phyloP scores from a whole-genome alignment of 495 filamentous ascomycete genomes.

The Cudoniella acicularis region DNA sequence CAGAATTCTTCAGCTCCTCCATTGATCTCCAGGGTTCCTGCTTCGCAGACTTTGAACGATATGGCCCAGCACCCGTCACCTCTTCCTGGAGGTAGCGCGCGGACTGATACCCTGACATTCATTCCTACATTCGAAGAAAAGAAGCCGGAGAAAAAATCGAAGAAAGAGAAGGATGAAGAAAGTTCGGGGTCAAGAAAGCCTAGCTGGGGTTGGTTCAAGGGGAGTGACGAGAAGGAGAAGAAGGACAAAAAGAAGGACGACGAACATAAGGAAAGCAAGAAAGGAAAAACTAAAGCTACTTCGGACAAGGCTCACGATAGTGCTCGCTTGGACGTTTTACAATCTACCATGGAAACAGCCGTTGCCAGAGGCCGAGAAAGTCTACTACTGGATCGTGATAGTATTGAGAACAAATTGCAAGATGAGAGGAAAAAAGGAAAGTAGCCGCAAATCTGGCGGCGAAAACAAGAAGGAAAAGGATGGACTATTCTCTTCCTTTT shows the following conservation, averaged over 20 bases:
- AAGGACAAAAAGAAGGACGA: conserved; percentile 53
- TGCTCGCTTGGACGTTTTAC: conserved; percentile 74
- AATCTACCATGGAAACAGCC: conserved; percentile 69
- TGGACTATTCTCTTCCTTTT: conserved; percentile 83
- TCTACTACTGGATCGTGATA: conserved; percentile 73
- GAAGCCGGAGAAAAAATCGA: conserved; percentile 62
- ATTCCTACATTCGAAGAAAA: conserved; percentile 78
- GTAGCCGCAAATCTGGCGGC: conserved; percentile 59
- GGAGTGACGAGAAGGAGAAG: conserved; percentile 55
- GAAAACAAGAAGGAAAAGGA: conserved; percentile 88
- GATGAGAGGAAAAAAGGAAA: conserved; percentile 85
- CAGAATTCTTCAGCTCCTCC: conserved; percentile 19
- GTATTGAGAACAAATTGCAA: conserved; percentile 64
- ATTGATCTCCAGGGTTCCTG: conserved; percentile 6
- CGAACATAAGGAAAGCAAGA: conserved; percentile 52
- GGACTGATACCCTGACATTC: conserved; percentile 77
- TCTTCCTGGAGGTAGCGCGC: conserved; percentile 65
- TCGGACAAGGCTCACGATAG: conserved; percentile 64
- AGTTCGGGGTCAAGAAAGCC: conserved; percentile 58
- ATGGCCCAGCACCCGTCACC: conserved; percentile 58
- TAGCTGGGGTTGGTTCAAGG: conserved; percentile 67
- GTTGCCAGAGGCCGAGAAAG: conserved; percentile 72
- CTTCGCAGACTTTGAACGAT: conserved; percentile 51
- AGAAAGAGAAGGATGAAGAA: conserved; percentile 54
- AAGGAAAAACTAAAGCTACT: conserved; percentile 48